Base-by-base conservation (phyloP, 768 basidiomycete species). In the Psilocybe sp. region DNA sequence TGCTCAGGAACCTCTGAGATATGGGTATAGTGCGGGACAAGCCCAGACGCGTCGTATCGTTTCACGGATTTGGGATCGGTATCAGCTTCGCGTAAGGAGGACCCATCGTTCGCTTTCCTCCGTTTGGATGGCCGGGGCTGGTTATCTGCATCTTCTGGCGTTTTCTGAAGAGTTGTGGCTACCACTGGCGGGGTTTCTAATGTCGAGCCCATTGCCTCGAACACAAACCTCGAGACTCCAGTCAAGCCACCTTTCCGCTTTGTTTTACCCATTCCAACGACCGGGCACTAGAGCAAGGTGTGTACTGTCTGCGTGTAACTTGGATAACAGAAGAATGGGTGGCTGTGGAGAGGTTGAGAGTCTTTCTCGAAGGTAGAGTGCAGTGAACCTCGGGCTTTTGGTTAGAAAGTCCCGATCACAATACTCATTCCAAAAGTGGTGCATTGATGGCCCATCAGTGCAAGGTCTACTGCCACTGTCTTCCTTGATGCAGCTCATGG, bases 1-100 rank as follows among this genome's bases (percentile, higher is more conserved):
- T 88, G 79, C 14, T 78, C 70, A 3, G 94, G 93, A 9, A 95
- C 90, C 53, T 95, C 72, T 0, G 78, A 72, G 3, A 71, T 65
- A 19, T 82, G 63, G 13, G 71, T 76, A 62, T 89, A 94, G 61
- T 83, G 81, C 2, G 84, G 81, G 2, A 92, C 91, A 1, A 92
- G 75, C 1, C 81, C 80, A 1, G 81, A 82, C 16, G 85, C 89
- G 60, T 94, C 87, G 60, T 82, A 82, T 53, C 71, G 74, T 52
- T 69, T 54, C 32, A 63, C 64, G 72, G 65, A 62, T 49, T 62
- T 40, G 54, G 58, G 7, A 61, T 37, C 40, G 52, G 60, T 1
- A 4, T 32, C 56, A 37, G 50, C 63, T 51, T 59, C 49, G 20
- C 51, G 52, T n/a, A 46, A 23, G 16, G 38, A 36, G 18, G 52